Base-by-base conservation (phyloP, 139 green algal species). In the Diplosphaera chodatii region DNA sequence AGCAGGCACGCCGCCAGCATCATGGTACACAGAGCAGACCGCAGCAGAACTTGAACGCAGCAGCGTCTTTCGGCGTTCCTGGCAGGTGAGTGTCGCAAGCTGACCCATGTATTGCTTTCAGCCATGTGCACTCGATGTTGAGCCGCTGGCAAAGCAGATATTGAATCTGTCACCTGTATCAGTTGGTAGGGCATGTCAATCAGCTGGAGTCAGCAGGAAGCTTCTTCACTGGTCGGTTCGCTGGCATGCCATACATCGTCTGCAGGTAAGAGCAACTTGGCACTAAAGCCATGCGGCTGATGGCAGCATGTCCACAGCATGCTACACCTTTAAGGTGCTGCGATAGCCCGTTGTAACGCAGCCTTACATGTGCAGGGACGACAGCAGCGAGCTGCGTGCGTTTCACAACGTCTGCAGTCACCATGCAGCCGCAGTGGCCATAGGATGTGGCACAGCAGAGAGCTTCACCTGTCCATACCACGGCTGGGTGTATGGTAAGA, bases 321-420 rank as follows among this genome's bases (percentile, higher is more conserved):
- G n/a, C n/a, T n/a, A n/a, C n/a, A n/a, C n/a, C n/a, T n/a, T n/a
- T n/a, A n/a, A n/a, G n/a, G n/a, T n/a, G n/a, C n/a, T n/a, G n/a
- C n/a, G n/a, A n/a, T n/a, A n/a, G n/a, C n/a, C n/a, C n/a, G n/a
- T n/a, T n/a, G n/a, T n/a, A n/a, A n/a, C n/a, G n/a, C n/a, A n/a
- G n/a, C n/a, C n/a, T n/a, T n/a, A n/a, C n/a, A n/a, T n/a, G n/a
- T n/a, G n/a, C 48, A 59, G 69, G 10, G 80, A 74, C 31, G 32
- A 79, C 18, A 71, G 77, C 18, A 67, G 71, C 27, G 0, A 62
- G 1, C 63, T 90, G n/a, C 70, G 75, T 21, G 84, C 84, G 3
- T 90, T 88, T 63, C 80, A 90, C 78, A 90, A 90, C 62, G 82
- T 87, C 23, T 90, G 85, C 75, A 55, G 81, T 21, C 85, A 90